A percentile compares a stretch with the other conserved stretches of the same genome.
phyloP scores from a whole-genome alignment of 169 alveolate species.

The Cyclospora cayetanensis region DNA sequence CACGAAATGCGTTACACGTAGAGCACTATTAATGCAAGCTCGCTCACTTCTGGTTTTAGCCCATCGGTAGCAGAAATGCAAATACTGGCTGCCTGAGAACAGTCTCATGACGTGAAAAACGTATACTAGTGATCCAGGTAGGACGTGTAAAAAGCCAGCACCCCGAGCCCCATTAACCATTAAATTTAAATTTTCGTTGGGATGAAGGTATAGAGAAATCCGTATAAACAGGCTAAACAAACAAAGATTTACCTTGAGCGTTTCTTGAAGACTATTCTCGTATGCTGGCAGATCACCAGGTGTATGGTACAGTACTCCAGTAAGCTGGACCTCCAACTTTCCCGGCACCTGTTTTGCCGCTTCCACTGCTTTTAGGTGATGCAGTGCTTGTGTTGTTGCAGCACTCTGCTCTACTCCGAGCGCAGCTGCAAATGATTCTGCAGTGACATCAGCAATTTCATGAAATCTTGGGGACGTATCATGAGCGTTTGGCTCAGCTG shows the following conservation, averaged over 20 bases:
- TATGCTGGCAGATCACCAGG: background rate
- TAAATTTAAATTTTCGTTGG: too few species aligned
- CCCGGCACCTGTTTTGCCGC: slow-evolving; percentile 28
- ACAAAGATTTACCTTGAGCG: background rate
- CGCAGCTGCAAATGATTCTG: slow-evolving; percentile 44
- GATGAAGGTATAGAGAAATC: background rate
- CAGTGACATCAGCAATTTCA: slow-evolving; percentile 15
- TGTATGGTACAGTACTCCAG: background rate
- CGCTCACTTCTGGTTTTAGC: too few species aligned
- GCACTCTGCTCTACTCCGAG: slow-evolving; percentile 28
- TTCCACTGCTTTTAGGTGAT: slow-evolving; percentile 40
- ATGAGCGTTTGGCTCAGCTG: background rate
- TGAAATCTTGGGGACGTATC: background rate
- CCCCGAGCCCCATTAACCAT: too few species aligned
- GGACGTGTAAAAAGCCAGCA: too few species aligned
- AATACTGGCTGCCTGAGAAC: too few species aligned
- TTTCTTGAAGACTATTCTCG: too few species aligned
- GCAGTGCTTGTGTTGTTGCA: slow-evolving; percentile 38
- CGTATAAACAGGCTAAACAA: background rate
- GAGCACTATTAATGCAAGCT: background rate
- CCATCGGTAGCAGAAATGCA: too few species aligned
- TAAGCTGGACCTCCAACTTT: background rate
- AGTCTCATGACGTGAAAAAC: too few species aligned
- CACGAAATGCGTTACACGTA: too few species aligned
- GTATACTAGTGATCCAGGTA: too few species aligned